Conservation (phyloP, 2,329 filamentous ascomycete genomes). For the Stachybotrys echinatus region DNA sequence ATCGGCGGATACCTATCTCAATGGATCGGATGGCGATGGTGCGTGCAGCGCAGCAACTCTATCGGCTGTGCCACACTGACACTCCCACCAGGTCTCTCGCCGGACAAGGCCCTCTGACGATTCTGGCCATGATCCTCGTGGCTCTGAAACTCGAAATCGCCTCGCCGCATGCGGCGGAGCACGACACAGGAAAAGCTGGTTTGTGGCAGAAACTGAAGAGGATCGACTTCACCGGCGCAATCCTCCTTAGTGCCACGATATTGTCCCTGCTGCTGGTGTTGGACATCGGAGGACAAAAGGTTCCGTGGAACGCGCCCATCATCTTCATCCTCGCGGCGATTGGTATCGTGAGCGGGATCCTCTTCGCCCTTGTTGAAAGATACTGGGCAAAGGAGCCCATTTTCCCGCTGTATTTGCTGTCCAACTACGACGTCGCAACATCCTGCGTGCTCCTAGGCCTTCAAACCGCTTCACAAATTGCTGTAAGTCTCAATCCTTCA, state of each 20-base stretch:
- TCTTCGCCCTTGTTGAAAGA: not conserved
- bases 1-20: conserved; percentile 5
- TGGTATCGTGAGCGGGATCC: not conserved
- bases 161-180: not conserved
- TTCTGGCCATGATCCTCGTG: not conserved
- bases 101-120: not conserved
- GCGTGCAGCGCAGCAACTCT: not conserved
- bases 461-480: conserved; percentile 5
- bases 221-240: not conserved
- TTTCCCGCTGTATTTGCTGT: conserved; percentile 4
- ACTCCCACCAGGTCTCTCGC: not conserved
- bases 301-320: not conserved
- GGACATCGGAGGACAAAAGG: not conserved
- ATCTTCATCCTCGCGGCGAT: not conserved
- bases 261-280: not conserved
- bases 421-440: conserved; percentile 1
- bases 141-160: not conserved
- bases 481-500: not conserved
- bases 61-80: not conserved
- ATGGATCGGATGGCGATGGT: conserved; percentile 7
- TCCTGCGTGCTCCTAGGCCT: conserved; percentile 3
- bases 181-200: not conserved
- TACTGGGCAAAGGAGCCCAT: conserved; percentile 3
- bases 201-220: not conserved
- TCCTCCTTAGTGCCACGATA: not conserved